Base-by-base conservation (phyloP, 2,329 filamentous ascomycete species). In the Aspergillus glaucus region DNA sequence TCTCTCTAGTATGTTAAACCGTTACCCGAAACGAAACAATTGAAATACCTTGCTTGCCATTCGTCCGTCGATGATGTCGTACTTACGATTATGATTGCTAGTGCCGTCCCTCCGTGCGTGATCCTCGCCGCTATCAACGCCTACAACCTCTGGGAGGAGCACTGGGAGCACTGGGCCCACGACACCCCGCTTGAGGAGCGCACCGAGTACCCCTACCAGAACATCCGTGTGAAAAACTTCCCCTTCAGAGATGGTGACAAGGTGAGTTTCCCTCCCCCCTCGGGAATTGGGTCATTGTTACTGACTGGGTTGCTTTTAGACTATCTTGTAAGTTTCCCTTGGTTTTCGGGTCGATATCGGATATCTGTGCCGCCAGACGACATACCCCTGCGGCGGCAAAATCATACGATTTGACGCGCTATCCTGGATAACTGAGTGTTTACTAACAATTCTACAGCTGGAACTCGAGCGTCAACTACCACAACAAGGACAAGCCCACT, bases 231-330 rank as follows among this genome's bases (percentile, higher is more conserved):
- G 71, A 96, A 93, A 85, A 96, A 95, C 82, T 98, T 75, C 80
- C 84, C 82, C 66, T 98, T 87, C 87, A 91, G 92, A 59, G 79
- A 97, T 68, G 93, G 93, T 68, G 93, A 98, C 78, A 93, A 97
- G 87, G 87, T 89, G 58, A 64, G 78, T 66, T 49, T 48, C 34
- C 24, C 22, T 49, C 14, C 28, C 28, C 9, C n/a, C 1, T 8
- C 6, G 4, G 17, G 2, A 17, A 43, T 45, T 32, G 36, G 10
- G 6, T 14, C 2, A 5, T 21, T 15, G 5, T 44, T 21, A 22
- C 55, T 51, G 49, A 49, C 52, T 19, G 39, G 37, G 37, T 37
- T 37, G 40, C 49, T 40, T 42, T 4, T 55, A 84, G 84, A 86
- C 84, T 60, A 59, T 85, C 45, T 85, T 85, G 81, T 84, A 77